Base-by-base conservation (phyloP, 345 rosid genomes). In the Murraya koenigii region DNA sequence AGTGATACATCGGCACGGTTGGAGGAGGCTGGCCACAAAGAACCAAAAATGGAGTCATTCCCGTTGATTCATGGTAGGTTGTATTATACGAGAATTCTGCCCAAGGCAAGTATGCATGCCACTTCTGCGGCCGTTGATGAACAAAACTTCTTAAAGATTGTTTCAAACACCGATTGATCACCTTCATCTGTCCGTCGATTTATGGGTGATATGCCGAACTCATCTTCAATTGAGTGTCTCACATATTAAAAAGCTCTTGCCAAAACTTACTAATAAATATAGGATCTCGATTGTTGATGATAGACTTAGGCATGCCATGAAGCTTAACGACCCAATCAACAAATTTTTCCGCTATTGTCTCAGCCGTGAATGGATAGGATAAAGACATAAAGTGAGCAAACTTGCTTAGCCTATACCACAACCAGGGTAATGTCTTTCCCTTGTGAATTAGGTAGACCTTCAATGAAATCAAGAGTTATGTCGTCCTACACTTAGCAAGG, bases 401-500 rank as follows among this genome's bases (percentile, higher is more conserved):
- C 35, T 78, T 78, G 26, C 69, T 44, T 6, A 78, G 10, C 47
- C 47, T 1, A 41, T 41, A 41, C 47, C 47, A 41, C 47, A 6
- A 41, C 47, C 4, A 69, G 6, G 3, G 67, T 77, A 0, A 26
- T 2, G 2, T 23, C 3, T 6, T 41, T 41, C 39, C 6, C 0
- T 33, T 36, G 4, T 20, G 59, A 0, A 41, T 69, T 2, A 23
- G 22, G 2, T 3, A 41, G 10, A 6, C 47, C 47, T 41, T 41
- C 47, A 41, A 30, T 30, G 32, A 30, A 30, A 30, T 30, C 32
- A 30, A 30, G 32, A 30, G 32, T 30, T 30, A 30, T 6, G 1
- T 78, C 75, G 0, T 78, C 61, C 80, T 52, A 78, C 3, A 78
- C 20, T 8, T 70, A 36, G 0, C n/a, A 10, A 14, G 69, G 75